Evolutionary conservation across 768 basidiomycete genomes (phyloP).

Genomic region (Panellus pusillus): DNA sequence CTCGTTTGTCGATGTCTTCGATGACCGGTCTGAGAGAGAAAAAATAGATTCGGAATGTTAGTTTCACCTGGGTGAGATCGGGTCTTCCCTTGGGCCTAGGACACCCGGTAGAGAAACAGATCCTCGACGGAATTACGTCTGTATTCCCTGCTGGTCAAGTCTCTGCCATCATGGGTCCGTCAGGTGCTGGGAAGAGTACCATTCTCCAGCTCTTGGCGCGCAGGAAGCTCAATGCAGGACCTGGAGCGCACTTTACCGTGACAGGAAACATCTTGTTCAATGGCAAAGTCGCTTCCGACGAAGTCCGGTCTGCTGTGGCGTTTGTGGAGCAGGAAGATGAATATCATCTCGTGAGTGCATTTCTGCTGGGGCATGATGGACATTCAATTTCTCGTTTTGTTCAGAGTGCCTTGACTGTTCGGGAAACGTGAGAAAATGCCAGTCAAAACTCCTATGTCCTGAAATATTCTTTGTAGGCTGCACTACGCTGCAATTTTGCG

Average conservation of each 20-base stretch:
- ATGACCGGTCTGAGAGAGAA: background rate
- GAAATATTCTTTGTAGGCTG: conserved; percentile 8
- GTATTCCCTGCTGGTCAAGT: conserved; percentile 23
- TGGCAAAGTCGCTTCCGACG: conserved; percentile 27
- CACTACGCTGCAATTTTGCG: conserved; percentile 17
- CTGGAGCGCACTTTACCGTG: conserved; percentile 19
- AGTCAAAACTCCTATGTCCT: background rate
- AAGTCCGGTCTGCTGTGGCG: conserved; percentile 15
- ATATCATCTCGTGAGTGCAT: conserved; percentile 12
- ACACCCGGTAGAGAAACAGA: conserved; percentile 13
- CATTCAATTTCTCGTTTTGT: background rate
- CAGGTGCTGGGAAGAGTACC: conserved; percentile 20
- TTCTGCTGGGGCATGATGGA: background rate
- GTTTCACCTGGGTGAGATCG: conserved; percentile 20
- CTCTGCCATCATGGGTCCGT: conserved; percentile 16
- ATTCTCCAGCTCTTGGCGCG: conserved; percentile 18
- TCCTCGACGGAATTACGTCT: conserved; percentile 17
- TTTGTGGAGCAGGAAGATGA: conserved; percentile 23
- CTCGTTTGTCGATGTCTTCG: background rate
- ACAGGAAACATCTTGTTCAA: conserved; percentile 22
- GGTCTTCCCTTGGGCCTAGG: conserved; percentile 17
- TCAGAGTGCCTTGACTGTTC: conserved; percentile 20
- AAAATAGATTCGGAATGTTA: conserved; percentile 10
- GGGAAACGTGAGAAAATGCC: conserved; percentile 10
- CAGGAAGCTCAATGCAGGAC: conserved; percentile 18